Evolutionary conservation across 495 filamentous ascomycete species (phyloP).

Genomic region (Sordaria brevicollis): DNA sequence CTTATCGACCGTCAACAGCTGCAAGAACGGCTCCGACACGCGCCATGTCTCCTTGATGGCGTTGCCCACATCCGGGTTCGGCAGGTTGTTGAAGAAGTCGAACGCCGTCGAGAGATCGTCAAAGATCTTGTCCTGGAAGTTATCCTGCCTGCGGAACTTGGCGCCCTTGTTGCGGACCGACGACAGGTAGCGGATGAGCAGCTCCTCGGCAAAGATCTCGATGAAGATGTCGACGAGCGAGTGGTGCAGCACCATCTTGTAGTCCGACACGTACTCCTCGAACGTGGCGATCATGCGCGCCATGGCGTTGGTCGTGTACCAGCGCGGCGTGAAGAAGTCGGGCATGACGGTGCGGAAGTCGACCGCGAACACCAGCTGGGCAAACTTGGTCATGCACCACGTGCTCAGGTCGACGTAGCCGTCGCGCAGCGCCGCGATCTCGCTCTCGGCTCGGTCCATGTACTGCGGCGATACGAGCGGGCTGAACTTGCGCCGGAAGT

Average conservation of each 20-base stretch:
- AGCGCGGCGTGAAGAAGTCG: constrained; percentile 82
- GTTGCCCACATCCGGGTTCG: constrained; percentile 37
- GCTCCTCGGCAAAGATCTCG: constrained; percentile 83
- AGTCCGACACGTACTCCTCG: constrained; percentile 86
- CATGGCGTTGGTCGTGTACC: constrained; percentile 77
- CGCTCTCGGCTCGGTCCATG: constrained; percentile 55
- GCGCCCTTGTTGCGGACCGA: constrained; percentile 80
- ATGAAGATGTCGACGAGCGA: constrained; percentile 79
- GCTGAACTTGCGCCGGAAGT: constrained; percentile 70
- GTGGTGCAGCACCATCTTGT: constrained; percentile 67
- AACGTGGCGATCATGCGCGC: constrained; percentile 85
- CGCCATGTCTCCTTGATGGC: constrained; percentile 83
- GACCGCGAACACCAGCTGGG: constrained; percentile 69
- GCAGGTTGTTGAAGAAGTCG: constrained; percentile 53
- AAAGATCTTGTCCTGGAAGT: constrained; percentile 80
- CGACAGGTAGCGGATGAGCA: constrained; percentile 77
- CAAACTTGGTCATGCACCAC: constrained; percentile 79
- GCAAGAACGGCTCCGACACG: constrained; percentile 70
- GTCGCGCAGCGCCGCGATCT: constrained; percentile 66
- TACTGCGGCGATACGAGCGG: constrained; percentile 72
- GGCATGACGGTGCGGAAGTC: constrained; percentile 75
- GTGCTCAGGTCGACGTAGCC: constrained; percentile 91
- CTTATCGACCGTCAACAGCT: constrained; percentile 68
- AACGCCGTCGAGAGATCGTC: constrained; percentile 83
- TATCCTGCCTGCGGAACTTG: constrained; percentile 75